Conservation (phyloP, 306 rosid species). For the Glycine latifolia region DNA sequence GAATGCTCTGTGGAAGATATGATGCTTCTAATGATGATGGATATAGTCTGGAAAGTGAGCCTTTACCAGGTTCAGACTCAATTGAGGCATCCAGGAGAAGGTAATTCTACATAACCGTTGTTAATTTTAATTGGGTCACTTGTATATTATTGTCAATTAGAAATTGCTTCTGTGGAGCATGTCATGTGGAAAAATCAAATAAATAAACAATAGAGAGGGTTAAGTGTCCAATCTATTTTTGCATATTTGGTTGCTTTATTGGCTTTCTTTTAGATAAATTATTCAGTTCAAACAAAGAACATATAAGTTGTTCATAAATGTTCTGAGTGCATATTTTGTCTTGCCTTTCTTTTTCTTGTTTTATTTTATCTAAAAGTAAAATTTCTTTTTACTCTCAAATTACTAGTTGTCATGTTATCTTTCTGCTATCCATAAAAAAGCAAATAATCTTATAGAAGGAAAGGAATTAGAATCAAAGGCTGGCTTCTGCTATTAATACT, state of each 20-base stretch:
- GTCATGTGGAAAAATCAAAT: background rate
- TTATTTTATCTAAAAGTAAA: background rate
- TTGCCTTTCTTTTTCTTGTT: conserved; percentile 4
- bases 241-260: background rate
- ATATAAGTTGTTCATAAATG: background rate
- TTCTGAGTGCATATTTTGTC: background rate
- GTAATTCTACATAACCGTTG: conserved; percentile 41
- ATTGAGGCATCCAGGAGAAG: conserved; percentile 86
- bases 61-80: conserved; percentile 88
- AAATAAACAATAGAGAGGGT: background rate
- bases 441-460: background rate
- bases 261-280: too few relatives aligned
- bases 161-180: background rate
- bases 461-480: background rate
- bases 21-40: conserved; percentile 58
- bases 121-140: background rate
- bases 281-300: too few relatives aligned
- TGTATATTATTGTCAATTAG: background rate
- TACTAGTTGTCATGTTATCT: background rate
- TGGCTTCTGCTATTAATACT: background rate
- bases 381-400: background rate
- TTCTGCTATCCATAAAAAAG: background rate
- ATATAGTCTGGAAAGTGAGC: conserved; percentile 57
- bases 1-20: conserved; percentile 82
- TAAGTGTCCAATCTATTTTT: background rate